Evolutionary conservation across 2,329 filamentous ascomycete genomes (phyloP), one percentile per base, ranked within the genome.

Genomic region (Colletotrichum sp.): DNA sequence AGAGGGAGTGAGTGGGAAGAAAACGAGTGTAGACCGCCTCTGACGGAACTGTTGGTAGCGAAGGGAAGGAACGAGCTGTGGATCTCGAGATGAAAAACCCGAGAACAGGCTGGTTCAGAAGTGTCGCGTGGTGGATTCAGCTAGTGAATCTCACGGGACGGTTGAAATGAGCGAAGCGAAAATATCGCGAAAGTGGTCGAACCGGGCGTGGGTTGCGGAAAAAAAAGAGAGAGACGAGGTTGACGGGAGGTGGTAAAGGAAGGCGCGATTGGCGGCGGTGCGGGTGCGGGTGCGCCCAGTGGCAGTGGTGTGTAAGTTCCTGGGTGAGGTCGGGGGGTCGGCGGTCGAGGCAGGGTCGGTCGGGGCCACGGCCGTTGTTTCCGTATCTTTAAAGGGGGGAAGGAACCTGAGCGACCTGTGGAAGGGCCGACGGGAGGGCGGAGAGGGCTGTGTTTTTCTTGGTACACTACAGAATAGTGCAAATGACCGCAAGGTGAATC

Each of bases 1-100:
- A 49, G 44, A 49, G 44, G n/a, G 44, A 49, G 44, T 49, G 34
- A 34, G 64, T 62, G 49, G 62, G 22, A 62, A 52, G 30, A 65
- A 63, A 77, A 75, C 62, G 57, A 77, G 44, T 67, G 71, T 77
- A 36, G 32, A 65, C 73, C 70, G 70, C 73, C 73, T 59, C 73
- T 71, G 75, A 71, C 62, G 75, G 62, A 59, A 65, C 69, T 69
- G 19, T 49, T 49, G 44, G 5, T 44, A 52, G 30, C 25, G 74
- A 69, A 70, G 30, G 75, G 44, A 74, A 69, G 34, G 69, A 77
- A 76, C 59, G 73, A 72, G 61, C 29, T 44, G 73, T 77, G 49
- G 59, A 34, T 34, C 64, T 55, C 57, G 36, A 32, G 36, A 34
- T 32, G 32, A 34, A 63, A 63, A 16, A 19, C 19, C 29, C 59